Percentiles rank a stretch among this genome's conserved stretches.
Evolutionary conservation across 441 rosid genomes (phyloP).

Genomic region (Manihot esculenta): DNA sequence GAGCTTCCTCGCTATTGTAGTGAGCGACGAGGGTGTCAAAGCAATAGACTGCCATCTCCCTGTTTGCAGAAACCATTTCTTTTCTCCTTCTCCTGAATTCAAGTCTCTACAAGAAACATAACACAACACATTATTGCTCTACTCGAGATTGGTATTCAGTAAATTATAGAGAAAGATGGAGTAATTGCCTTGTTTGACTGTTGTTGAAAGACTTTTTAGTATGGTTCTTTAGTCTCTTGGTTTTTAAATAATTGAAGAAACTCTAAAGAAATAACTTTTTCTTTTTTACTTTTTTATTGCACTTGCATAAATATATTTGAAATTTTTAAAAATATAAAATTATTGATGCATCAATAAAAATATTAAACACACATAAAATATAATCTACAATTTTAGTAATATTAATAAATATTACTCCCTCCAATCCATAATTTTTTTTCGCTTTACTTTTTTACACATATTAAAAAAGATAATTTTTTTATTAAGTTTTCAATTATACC

Average conservation of each 20-base stretch:
- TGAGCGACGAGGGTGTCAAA: conserved; percentile 90
- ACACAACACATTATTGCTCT: background rate
- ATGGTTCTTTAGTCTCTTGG: background rate
- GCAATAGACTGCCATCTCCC: conserved; percentile 96
- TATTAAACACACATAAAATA: too few species aligned
- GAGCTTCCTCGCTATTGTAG: conserved; percentile 80
- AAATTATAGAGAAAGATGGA: background rate
- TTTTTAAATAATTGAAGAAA: background rate
- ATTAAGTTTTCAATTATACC: too few species aligned
- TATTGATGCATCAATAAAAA: too few species aligned
- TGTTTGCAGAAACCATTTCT: conserved; percentile 84
- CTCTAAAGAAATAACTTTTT: background rate
- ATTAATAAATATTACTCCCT: too few species aligned
- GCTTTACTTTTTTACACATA: too few species aligned
- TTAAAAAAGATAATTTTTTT: too few species aligned
- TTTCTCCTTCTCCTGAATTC: background rate
- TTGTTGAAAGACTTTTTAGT: background rate
- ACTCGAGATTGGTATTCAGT: background rate
- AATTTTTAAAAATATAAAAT: too few species aligned
- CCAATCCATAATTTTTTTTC: too few species aligned
- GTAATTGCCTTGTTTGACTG: background rate
- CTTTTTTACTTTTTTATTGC: too few species aligned
- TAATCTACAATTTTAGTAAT: too few species aligned
- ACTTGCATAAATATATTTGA: too few species aligned
- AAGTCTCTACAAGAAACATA: background rate